phyloP scores from a whole-genome alignment of 1,284 basidiomycete genomes.

The Trichosporon sp. region DNA sequence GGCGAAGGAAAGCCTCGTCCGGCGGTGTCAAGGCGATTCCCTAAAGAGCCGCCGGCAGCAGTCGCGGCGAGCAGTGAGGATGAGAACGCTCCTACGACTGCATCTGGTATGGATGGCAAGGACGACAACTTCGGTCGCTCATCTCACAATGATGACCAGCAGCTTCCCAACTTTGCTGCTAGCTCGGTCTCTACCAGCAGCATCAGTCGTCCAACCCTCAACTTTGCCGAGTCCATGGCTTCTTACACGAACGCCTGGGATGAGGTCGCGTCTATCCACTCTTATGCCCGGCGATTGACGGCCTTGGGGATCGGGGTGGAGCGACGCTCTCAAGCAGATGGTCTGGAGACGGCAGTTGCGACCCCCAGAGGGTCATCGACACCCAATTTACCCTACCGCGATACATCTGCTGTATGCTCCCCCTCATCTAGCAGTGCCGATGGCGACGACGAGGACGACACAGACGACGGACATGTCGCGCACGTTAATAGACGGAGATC shows the following conservation, averaged over 20 bases:
- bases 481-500: slow-evolving; percentile 9
- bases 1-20: slow-evolving; percentile 54
- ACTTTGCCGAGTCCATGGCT: slow-evolving; percentile 53
- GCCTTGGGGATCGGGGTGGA: slow-evolving; percentile 19
- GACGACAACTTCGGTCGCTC: too few relatives aligned
- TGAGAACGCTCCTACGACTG: too few relatives aligned
- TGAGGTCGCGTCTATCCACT: slow-evolving; percentile 65
- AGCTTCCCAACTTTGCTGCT: background rate
- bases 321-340: background rate
- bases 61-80: too few relatives aligned
- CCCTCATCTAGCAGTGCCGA: slow-evolving; percentile 28
- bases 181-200: background rate
- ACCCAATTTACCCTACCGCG: background rate
- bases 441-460: slow-evolving; percentile 38
- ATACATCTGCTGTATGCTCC: background rate
- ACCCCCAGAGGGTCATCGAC: slow-evolving; percentile 18
- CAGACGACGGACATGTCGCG: slow-evolving; percentile 7
- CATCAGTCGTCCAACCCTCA: slow-evolving; percentile 31
- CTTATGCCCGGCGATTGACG: slow-evolving; percentile 62
- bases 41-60: slow-evolving; percentile 47
- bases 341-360: slow-evolving; percentile 23
- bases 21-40: slow-evolving; percentile 68
- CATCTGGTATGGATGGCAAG: background rate
- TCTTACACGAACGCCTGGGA: slow-evolving; percentile 79
- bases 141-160: background rate